A percentile compares a stretch with the other conserved stretches of the same genome.
Evolutionary conservation across 192 early-diverging fungal species (phyloP).

Genomic region (Phycomyces blakesleeanus): DNA sequence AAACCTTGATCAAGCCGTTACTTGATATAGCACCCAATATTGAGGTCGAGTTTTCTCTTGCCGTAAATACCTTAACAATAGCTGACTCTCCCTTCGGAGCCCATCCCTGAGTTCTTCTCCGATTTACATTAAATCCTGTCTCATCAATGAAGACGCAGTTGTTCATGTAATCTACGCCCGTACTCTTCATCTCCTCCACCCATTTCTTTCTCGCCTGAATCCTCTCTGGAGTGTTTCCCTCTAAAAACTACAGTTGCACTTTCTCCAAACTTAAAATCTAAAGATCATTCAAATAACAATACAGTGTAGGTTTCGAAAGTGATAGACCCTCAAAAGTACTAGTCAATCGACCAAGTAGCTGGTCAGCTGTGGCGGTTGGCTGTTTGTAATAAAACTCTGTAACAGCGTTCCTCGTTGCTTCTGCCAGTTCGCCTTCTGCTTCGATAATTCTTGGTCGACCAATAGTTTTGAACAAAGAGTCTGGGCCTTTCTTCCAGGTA

Average conservation of each 20-base stretch:
- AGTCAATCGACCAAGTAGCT: background rate
- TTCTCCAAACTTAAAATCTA: slow-evolving; percentile 4
- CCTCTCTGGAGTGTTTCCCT: slow-evolving; percentile 11
- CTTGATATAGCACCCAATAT: slow-evolving; percentile 9
- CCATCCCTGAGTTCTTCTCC: slow-evolving; percentile 1
- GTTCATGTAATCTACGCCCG: background rate
- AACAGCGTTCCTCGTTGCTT: background rate
- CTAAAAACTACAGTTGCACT: slow-evolving; percentile 4
- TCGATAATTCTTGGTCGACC: slow-evolving; percentile 10
- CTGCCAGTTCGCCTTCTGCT: slow-evolving; percentile 8
- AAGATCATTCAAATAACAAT: slow-evolving; percentile 6
- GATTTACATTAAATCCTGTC: slow-evolving; percentile 5
- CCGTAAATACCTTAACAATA: background rate
- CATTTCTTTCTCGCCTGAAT: slow-evolving; percentile 15
- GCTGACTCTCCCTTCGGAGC: background rate
- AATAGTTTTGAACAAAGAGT: slow-evolving; percentile 10
- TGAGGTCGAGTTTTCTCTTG: slow-evolving; percentile 3
- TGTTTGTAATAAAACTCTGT: background rate
- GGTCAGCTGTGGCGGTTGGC: background rate
- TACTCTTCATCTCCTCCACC: slow-evolving; percentile 1
- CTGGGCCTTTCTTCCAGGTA: slow-evolving; percentile 7
- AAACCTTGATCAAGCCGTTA: slow-evolving; percentile 4
- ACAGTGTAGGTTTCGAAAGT: slow-evolving; percentile 1
- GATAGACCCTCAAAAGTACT: background rate
- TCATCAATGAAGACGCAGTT: slow-evolving; percentile 4